Conservation (phyloP, 2,329 filamentous ascomycete genomes). For the Penicillium sp. region DNA sequence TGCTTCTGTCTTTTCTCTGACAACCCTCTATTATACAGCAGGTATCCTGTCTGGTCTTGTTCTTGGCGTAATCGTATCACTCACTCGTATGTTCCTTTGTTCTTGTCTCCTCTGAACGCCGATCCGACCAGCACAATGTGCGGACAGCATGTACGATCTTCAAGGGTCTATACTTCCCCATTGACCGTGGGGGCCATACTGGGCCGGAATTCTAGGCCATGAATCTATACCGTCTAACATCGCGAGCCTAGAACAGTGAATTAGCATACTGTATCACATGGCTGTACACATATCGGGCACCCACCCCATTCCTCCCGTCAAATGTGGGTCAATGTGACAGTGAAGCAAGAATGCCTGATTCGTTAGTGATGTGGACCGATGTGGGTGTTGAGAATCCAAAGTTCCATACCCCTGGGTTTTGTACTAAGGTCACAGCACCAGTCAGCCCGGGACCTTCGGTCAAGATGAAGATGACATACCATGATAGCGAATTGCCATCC, state of each 20-base stretch:
- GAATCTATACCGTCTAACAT: conserved; percentile 1
- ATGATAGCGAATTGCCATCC: conserved; percentile 50
- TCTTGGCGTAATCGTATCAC: too few species aligned
- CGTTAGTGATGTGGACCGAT: not conserved
- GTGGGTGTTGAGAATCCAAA: not conserved
- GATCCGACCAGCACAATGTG: too few species aligned
- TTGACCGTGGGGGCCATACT: not conserved
- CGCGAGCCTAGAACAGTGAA: not conserved
- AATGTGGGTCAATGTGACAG: conserved; percentile 53
- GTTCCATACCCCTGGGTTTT: not conserved
- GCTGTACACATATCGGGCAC: not conserved
- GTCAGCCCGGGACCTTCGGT: conserved; percentile 42
- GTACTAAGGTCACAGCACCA: not conserved
- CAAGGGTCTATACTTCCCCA: not conserved
- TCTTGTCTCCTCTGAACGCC: too few species aligned
- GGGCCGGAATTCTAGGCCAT: not conserved
- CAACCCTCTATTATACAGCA: too few species aligned
- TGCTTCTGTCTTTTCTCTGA: too few species aligned
- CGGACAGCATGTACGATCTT: too few species aligned
- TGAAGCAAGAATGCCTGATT: conserved; percentile 47
- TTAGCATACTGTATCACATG: not conserved
- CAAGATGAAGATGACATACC: conserved; percentile 8
- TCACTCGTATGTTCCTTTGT: too few species aligned
- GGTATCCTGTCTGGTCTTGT: too few species aligned
- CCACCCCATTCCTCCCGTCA: conserved; percentile 47